phyloP scores from a whole-genome alignment of 2,329 filamentous ascomycete genomes.

The Aphanoascus verrucosus region DNA sequence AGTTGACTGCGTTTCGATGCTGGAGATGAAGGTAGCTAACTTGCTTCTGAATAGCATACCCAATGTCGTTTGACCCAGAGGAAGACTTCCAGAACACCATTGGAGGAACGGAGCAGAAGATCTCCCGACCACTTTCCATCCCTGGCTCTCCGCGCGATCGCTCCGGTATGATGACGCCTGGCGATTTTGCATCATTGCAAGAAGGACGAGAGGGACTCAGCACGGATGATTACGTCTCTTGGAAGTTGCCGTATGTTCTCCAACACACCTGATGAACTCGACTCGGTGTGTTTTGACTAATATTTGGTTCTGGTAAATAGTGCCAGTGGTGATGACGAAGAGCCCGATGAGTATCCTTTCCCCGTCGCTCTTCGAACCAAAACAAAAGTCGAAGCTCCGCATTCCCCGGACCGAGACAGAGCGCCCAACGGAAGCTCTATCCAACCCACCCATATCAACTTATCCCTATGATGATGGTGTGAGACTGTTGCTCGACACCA shows the following conservation, averaged over 20 bases:
- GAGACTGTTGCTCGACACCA: too few species aligned
- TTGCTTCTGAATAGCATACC: conserved; percentile 56
- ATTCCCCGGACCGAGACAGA: conserved; percentile 22
- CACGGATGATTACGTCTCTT: conserved; percentile 96
- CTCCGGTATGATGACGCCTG: conserved; percentile 96
- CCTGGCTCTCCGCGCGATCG: conserved; percentile 86
- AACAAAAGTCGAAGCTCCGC: conserved; percentile 28
- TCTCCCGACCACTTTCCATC: conserved; percentile 84
- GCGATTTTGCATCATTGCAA: conserved; percentile 92
- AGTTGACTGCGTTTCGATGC: neutral
- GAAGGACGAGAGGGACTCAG: conserved; percentile 85
- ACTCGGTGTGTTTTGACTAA: too few species aligned
- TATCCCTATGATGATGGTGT: too few species aligned
- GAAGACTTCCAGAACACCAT: conserved; percentile 85
- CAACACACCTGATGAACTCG: too few species aligned
- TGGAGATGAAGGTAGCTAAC: neutral
- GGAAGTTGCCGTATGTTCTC: conserved; percentile 95
- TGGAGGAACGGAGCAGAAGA: conserved; percentile 85
- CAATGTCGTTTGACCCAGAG: conserved; percentile 63
- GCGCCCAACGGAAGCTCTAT: neutral
- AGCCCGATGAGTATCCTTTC: conserved; percentile 66
- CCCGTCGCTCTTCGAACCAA: conserved; percentile 53
- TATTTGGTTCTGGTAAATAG: too few species aligned
- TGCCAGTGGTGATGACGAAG: conserved; percentile 75
- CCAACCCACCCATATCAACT: neutral